Conservation (phyloP, 2,329 filamentous ascomycete species). For the Arthroderma uncinatum region DNA sequence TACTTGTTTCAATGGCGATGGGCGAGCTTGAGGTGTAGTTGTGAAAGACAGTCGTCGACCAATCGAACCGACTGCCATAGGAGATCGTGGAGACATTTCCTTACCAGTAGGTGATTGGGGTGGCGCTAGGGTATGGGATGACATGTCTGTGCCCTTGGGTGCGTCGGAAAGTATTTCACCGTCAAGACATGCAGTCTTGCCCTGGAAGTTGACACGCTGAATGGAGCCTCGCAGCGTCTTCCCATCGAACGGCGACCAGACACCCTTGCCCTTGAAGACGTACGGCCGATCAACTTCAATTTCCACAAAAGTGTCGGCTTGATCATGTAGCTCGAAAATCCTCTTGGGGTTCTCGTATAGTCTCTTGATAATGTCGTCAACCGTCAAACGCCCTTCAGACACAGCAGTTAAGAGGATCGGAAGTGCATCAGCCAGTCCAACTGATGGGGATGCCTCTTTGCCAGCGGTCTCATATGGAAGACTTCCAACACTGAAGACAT, state of each 20-base stretch:
- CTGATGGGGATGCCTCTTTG: conserved; percentile 46
- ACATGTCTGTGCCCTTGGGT: conserved; percentile 62
- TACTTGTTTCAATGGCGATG: conserved; percentile 20
- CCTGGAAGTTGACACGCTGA: conserved; percentile 64
- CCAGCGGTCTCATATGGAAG: conserved; percentile 63
- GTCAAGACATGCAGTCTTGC: conserved; percentile 63
- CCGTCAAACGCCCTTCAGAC: conserved; percentile 57
- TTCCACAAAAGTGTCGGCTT: conserved; percentile 61
- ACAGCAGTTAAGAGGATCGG: conserved; percentile 67
- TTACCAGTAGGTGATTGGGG: conserved; percentile 33
- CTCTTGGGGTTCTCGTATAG: conserved; percentile 68
- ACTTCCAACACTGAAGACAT: conserved; percentile 69
- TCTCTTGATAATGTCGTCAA: conserved; percentile 60
- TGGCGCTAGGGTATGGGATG: conserved; percentile 45
- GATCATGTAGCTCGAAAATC: conserved; percentile 74
- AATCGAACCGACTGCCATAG: conserved; percentile 27
- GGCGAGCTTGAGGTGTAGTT: conserved; percentile 28
- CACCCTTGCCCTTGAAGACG: conserved; percentile 39
- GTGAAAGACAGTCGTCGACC: conserved; percentile 30
- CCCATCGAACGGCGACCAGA: conserved; percentile 63
- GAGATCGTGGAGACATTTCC: conserved; percentile 33
- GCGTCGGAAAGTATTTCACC: conserved; percentile 49
- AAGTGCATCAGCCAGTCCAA: conserved; percentile 61
- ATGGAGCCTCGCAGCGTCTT: conserved; percentile 58
- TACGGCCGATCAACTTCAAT: conserved; percentile 65